Evolutionary conservation across 176 grass and related monocot genomes (phyloP).

Genomic region (Triticum timopheevii): DNA sequence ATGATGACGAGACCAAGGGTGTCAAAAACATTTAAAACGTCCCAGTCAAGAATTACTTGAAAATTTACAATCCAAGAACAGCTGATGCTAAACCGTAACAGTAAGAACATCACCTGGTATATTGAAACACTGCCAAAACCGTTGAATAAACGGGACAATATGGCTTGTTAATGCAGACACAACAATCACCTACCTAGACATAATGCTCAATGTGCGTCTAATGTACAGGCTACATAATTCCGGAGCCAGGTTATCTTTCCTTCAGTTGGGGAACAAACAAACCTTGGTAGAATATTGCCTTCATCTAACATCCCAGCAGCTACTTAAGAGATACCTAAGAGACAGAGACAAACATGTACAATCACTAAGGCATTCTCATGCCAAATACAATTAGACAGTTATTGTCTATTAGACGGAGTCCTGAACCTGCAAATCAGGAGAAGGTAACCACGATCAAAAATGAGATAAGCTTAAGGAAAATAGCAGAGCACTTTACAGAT

Average conservation of each 20-base stretch:
- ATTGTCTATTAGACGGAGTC: conserved; percentile 23
- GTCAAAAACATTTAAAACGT: background rate
- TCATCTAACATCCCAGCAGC: conserved; percentile 25
- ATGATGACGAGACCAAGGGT: background rate
- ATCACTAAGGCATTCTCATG: conserved; percentile 33
- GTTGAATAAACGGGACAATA: background rate
- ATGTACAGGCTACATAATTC: conserved; percentile 49
- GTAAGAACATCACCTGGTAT: conserved; percentile 13
- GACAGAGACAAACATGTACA: conserved; percentile 36
- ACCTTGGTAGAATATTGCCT: conserved; percentile 6
- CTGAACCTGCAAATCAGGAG: conserved; percentile 42
- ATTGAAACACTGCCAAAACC: conserved; percentile 11
- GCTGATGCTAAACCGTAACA: background rate
- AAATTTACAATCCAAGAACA: background rate
- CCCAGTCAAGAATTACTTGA: background rate
- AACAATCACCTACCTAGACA: conserved; percentile 42
- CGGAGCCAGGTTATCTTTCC: conserved; percentile 26
- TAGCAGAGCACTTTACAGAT: background rate
- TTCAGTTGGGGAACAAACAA: conserved; percentile 4
- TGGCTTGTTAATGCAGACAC: conserved; percentile 20
- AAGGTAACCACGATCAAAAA: conserved; percentile 23
- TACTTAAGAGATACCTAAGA: conserved; percentile 32
- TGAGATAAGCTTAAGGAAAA: conserved; percentile 4
- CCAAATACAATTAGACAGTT: conserved; percentile 47
- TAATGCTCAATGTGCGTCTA: conserved; percentile 34